Evolutionary conservation across 2,329 filamentous ascomycete species (phyloP), one percentile per base, ranked within the genome.

Genomic region (Fusarium kyushuense): DNA sequence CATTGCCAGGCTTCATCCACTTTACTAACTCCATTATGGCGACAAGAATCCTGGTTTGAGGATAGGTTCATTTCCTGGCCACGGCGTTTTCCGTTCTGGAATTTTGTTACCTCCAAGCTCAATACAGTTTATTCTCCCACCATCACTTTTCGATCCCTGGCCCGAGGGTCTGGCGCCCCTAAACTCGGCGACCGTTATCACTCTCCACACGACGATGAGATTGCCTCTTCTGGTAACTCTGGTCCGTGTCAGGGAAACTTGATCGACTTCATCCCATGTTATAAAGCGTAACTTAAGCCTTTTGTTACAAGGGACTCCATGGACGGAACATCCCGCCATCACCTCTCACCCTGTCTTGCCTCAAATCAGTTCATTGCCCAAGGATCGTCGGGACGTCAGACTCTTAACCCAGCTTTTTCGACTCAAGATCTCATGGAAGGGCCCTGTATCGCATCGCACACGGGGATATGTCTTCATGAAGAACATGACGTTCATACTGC

Each of bases 201-300:
- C 52, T 49, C 54, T 67, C 72, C 70, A 73, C 72, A 40, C 62
- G 35, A 74, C 72, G 72, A 74, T 62, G 35, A 65, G 72, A 74
- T 74, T 74, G 63, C 72, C 63, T 40, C 21, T 74, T 74, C 61
- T 42, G 65, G 72, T 47, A 74, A 71, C 58, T 65, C 45, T 67
- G 60, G 63, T 58, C 72, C 72, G 70, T 67, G 66, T 63, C 58
- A 56, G 46, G 60, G 72, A 64, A 69, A 64, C 59, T 64, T 65
- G 68, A 73, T 74, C 64, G 62, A 70, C 67, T 67, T 68, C 66
- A 56, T 73, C 67, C 61, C 67, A 67, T 65, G 58, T 58, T 57
- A 70, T 64, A 70, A 42, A 66, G 58, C 47, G 48, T 51, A 59
- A 66, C 69, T 53, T 62, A 65, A 72, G 55, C 58, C 55, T 58